A percentile compares a stretch with the other conserved stretches of the same genome.
phyloP scores from a whole-genome alignment of 352 stramenopile species.

The Pythium aphanidermatum region DNA sequence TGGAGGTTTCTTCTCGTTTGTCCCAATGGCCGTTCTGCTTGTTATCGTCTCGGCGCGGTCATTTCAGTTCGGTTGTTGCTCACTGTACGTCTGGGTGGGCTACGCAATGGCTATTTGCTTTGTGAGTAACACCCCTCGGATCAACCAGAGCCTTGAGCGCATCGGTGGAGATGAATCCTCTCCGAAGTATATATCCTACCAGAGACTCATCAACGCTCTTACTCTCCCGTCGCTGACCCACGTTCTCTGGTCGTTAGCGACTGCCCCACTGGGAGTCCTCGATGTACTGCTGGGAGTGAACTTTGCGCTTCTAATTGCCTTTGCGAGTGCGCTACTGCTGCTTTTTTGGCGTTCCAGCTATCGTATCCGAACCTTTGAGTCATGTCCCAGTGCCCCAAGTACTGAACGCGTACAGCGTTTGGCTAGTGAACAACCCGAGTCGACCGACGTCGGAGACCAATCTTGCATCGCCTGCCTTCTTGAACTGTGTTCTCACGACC shows the following conservation, averaged over 20 bases:
- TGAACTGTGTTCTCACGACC: constrained; percentile 2
- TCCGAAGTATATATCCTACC: constrained; percentile 28
- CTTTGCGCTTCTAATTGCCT: constrained; percentile 19
- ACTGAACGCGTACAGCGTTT: too few relatives aligned
- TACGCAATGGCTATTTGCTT: constrained; percentile 35
- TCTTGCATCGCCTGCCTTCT: constrained; percentile 10
- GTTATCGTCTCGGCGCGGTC: constrained; percentile 24
- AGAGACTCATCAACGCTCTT: constrained; percentile 38
- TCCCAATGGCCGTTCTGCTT: constrained; percentile 28
- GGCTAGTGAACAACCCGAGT: background rate
- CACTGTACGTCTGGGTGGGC: constrained; percentile 32
- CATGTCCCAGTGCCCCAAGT: background rate
- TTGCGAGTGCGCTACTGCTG: constrained; percentile 17
- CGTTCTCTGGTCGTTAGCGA: constrained; percentile 29
- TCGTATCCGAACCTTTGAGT: constrained; percentile 20
- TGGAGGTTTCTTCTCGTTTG: constrained; percentile 35
- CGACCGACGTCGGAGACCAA: background rate
- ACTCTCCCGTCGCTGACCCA: constrained; percentile 34
- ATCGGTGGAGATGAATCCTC: constrained; percentile 27
- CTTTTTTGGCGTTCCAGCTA: constrained; percentile 44
- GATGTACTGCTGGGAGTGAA: constrained; percentile 27
- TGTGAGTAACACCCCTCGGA: constrained; percentile 34
- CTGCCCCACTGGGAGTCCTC: constrained; percentile 7
- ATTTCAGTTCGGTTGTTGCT: constrained; percentile 27
- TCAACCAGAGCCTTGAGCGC: constrained; percentile 26